Conservation (phyloP, 495 filamentous ascomycete species). For the Penicillium nucicola region DNA sequence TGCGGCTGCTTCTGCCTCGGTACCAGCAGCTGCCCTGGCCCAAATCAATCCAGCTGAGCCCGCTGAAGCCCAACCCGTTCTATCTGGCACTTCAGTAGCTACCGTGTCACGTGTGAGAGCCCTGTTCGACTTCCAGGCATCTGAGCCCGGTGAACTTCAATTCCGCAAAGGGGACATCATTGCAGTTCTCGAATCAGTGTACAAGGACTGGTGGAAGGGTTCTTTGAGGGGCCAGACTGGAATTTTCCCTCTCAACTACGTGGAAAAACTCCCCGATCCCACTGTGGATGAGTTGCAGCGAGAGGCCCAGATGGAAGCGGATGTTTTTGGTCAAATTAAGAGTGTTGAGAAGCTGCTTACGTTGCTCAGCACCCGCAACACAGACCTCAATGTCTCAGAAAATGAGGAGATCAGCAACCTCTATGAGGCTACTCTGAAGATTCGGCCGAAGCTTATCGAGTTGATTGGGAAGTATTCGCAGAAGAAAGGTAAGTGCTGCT, state of each 20-base stretch:
- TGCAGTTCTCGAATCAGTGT: constrained; percentile 93
- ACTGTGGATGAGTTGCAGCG: constrained; percentile 91
- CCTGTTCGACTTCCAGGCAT: constrained; percentile 90
- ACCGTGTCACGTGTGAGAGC: constrained; percentile 94
- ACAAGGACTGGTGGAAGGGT: constrained; percentile 99
- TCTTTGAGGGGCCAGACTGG: constrained; percentile 90
- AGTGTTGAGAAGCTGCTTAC: constrained; percentile 97
- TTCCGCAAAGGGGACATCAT: constrained; percentile 98
- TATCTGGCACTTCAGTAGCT: constrained; percentile 83
- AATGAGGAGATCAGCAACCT: constrained; percentile 92
- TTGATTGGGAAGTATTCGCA: constrained; percentile 98
- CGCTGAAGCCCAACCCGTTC: constrained; percentile 45
- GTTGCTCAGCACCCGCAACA: constrained; percentile 88
- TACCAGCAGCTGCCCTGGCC: constrained; percentile 35
- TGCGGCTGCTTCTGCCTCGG: constrained; percentile 24
- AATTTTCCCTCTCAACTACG: constrained; percentile 98
- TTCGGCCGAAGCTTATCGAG: constrained; percentile 95
- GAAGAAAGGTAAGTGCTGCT: constrained; percentile 74
- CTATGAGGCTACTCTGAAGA: constrained; percentile 91
- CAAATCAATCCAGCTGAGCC: constrained; percentile 40
- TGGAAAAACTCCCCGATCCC: constrained; percentile 93
- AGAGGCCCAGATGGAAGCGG: constrained; percentile 95
- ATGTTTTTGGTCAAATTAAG: constrained; percentile 98
- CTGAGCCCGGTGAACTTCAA: constrained; percentile 89
- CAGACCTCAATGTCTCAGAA: constrained; percentile 79